Conservation (phyloP, 257 asterid species). For the Penstemon eatonii region DNA sequence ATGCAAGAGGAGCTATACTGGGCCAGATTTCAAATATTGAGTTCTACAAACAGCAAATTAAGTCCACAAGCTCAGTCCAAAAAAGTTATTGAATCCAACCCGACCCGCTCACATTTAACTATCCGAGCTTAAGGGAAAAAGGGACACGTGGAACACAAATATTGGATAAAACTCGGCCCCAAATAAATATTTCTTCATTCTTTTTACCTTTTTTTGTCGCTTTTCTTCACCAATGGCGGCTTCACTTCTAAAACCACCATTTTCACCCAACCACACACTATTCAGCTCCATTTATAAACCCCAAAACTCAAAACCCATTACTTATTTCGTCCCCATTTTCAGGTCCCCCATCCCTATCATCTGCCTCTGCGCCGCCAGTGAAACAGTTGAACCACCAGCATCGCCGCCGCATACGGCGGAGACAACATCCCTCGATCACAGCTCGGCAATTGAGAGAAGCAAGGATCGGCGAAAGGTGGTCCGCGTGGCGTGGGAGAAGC, state of each 20-base stretch:
- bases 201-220: background rate
- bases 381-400: slow-evolving; percentile 25
- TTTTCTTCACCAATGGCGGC: slow-evolving; percentile 43
- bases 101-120: too few relatives aligned
- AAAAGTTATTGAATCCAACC: too few relatives aligned
- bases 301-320: slow-evolving; percentile 20
- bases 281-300: slow-evolving; percentile 27
- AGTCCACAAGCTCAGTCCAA: too few relatives aligned
- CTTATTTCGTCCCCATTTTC: slow-evolving; percentile 28
- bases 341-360: slow-evolving; percentile 31
- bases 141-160: slow-evolving; percentile 29
- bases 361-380: slow-evolving; percentile 46
- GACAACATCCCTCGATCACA: slow-evolving; percentile 28
- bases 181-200: background rate
- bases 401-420: slow-evolving; percentile 31
- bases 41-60: too few relatives aligned
- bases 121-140: background rate
- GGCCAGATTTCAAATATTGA: too few relatives aligned
- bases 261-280: slow-evolving; percentile 28
- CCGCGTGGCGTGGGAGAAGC: slow-evolving; percentile 86
- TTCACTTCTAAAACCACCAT: slow-evolving; percentile 51
- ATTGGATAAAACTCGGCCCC: slow-evolving; percentile 27
- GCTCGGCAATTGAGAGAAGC: slow-evolving; percentile 37
- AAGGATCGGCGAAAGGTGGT: slow-evolving; percentile 75
- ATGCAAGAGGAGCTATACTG: too few relatives aligned